phyloP scores from a whole-genome alignment of 2,329 filamentous ascomycete species.

The Torrubiella hemipterigena region DNA sequence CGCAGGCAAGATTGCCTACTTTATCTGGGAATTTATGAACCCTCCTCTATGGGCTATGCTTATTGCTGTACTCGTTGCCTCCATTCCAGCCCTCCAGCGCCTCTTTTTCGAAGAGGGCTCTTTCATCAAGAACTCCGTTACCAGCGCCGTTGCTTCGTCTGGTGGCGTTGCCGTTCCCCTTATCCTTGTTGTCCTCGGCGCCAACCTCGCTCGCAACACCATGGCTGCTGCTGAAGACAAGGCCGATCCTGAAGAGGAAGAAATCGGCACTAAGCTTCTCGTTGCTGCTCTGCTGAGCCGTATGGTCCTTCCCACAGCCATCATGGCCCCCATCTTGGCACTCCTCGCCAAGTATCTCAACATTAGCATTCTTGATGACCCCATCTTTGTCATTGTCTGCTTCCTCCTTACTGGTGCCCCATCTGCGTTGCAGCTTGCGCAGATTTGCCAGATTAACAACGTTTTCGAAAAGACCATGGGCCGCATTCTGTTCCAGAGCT shows the following conservation, averaged over 20 bases:
- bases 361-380: slow-evolving; percentile 89
- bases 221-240: slow-evolving; percentile 52
- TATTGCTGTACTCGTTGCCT: slow-evolving; percentile 78
- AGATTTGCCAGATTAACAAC: slow-evolving; percentile 97
- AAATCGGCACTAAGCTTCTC: slow-evolving; percentile 63
- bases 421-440: slow-evolving; percentile 84
- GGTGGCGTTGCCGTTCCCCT: slow-evolving; percentile 88
- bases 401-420: slow-evolving; percentile 93
- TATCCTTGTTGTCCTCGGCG: slow-evolving; percentile 89
- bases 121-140: slow-evolving; percentile 87
- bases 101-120: slow-evolving; percentile 83
- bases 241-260: slow-evolving; percentile 60
- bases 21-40: slow-evolving; percentile 93
- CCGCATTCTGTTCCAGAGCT: slow-evolving; percentile 82
- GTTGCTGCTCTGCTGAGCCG: slow-evolving; percentile 76
- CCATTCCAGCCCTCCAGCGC: slow-evolving; percentile 67
- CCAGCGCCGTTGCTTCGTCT: slow-evolving; percentile 71
- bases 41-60: slow-evolving; percentile 97
- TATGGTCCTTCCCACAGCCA: slow-evolving; percentile 81
- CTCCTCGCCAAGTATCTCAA: slow-evolving; percentile 81
- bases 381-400: slow-evolving; percentile 95
- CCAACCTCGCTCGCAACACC: slow-evolving; percentile 87
- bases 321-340: slow-evolving; percentile 87
- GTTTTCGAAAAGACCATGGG: slow-evolving; percentile 95
- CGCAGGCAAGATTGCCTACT: slow-evolving; percentile 40